Conservation (phyloP, 768 basidiomycete species). For the Russula griseocarnosa region DNA sequence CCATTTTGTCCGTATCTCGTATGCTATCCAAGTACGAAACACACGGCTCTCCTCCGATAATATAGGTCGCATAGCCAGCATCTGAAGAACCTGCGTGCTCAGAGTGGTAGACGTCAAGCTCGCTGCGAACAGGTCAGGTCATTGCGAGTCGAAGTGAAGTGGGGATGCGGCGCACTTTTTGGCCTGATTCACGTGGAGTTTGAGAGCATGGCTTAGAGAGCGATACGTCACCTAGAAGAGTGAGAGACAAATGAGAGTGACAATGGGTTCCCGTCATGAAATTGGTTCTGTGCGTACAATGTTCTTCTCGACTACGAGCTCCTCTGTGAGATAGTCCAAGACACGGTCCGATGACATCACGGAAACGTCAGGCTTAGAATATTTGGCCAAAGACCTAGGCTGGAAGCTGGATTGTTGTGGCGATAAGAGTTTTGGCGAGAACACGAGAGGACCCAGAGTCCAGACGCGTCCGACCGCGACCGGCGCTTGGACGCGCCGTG, state of each 20-base stretch:
- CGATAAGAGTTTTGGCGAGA: neutral
- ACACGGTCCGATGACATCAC: slow-evolving; percentile 30
- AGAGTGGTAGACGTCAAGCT: slow-evolving; percentile 56
- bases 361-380: neutral
- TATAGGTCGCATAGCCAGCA: slow-evolving; percentile 60
- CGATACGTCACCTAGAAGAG: slow-evolving; percentile 68
- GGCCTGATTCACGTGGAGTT: slow-evolving; percentile 70
- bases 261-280: neutral
- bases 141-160: neutral
- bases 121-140: slow-evolving; percentile 43
- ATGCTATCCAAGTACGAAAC: slow-evolving; percentile 6
- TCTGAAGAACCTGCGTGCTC: slow-evolving; percentile 42
- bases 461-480: no score
- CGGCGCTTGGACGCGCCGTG: no score
- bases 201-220: slow-evolving; percentile 64
- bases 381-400: neutral
- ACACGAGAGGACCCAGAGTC: no score
- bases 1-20: slow-evolving; percentile 32
- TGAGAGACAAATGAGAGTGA: neutral
- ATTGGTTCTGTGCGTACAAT: slow-evolving; percentile 36
- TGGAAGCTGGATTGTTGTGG: neutral
- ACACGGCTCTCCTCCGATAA: slow-evolving; percentile 54
- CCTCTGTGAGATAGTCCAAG: slow-evolving; percentile 45
- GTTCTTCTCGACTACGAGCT: slow-evolving; percentile 43
- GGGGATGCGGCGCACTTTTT: slow-evolving; percentile 60